Evolutionary conservation across 2,329 filamentous ascomycete genomes (phyloP), one percentile per base, ranked within the genome.

Genomic region (Periconia macrospinosa): DNA sequence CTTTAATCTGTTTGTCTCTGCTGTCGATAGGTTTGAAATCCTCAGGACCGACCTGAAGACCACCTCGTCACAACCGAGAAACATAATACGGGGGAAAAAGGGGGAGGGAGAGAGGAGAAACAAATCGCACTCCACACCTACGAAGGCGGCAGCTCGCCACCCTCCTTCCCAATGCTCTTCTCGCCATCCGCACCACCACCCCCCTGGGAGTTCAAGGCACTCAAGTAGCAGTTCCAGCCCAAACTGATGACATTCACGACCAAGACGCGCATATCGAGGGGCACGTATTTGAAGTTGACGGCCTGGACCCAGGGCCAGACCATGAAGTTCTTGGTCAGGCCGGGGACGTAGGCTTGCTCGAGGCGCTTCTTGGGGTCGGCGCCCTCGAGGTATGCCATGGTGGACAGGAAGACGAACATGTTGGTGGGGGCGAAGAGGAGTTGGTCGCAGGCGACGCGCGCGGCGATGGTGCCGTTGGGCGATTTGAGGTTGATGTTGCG

Each of bases 271-370:
- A 93, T 86, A 70, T 95, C 85, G 58, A 95, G 79, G 46, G 92
- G 92, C 58, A 96, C 84, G 59, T 94, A 83, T 67, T 89, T 88
- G 78, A 97, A 97, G 80, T 97, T 97, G 68, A 88, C 81, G 5
- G 88, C 83, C 55, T 97, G 92, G 77, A 74, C 76, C 61, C 81
- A 83, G 13, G 89, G 90, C 30, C 83, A 96, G 67, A 83, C 83
- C 72, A 88, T 90, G 72, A 97, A 96, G 78, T 91, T 91, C 82
- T 83, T 91, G 78, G 75, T 97, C 52, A 97, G 92, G 92, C 92
- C 92, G 3, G 79, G 79, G 62, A 91, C 95, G 52, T 92, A 97
- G 78, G 79, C 88, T 50, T 82, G 85, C 55, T 84, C 76, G 51
- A 94, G 80, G 77, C 93, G 92, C 67, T 92, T 84, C 64, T 78